These are phyloP conservation scores for Chimonanthus praecox DNA, from an alignment of 164 flowering plant species.

Conservation along the genomic window DNA sequence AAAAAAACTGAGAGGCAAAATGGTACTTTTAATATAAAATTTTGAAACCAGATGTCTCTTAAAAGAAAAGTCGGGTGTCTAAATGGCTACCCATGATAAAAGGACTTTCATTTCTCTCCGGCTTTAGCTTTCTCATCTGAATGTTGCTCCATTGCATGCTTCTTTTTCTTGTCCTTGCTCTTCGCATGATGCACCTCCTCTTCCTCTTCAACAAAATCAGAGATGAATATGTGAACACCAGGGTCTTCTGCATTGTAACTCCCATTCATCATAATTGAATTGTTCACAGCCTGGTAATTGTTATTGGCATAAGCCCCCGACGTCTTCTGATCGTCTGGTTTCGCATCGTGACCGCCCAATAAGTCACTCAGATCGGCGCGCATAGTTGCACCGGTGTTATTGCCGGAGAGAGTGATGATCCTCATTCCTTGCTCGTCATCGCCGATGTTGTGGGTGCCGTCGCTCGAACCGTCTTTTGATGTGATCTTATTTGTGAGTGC, in stretches of 20 bases:
- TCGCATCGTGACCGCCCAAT: not conserved
- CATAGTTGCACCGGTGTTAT: constrained; percentile 69
- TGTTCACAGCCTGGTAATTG: constrained; percentile 77
- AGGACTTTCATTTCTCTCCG: too few species aligned
- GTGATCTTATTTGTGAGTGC: constrained; percentile 36
- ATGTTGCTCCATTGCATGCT: not conserved
- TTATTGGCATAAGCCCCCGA: constrained; percentile 55
- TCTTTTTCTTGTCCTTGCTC: constrained; percentile 23
- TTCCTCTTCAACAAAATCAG: constrained; percentile 23
- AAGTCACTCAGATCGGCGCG: constrained; percentile 35
- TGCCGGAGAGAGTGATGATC: constrained; percentile 68
- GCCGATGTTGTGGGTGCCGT: constrained; percentile 9
- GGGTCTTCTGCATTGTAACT: constrained; percentile 63
- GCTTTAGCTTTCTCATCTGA: too few species aligned
- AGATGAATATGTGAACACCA: constrained; percentile 66
- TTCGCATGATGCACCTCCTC: not conserved
- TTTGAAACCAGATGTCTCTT: too few species aligned
- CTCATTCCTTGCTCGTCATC: constrained; percentile 34
- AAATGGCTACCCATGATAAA: too few species aligned
- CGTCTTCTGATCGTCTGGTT: constrained; percentile 24
- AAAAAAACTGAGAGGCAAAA: too few species aligned
- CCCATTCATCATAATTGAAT: constrained; percentile 70
- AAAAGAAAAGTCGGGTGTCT: too few species aligned
- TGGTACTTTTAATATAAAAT: too few species aligned
- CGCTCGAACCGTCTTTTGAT: constrained; percentile 23